Percentiles rank a stretch among this genome's conserved stretches.
Conservation (phyloP, 108 stramenopile genomes). For the Parmales sp. region DNA sequence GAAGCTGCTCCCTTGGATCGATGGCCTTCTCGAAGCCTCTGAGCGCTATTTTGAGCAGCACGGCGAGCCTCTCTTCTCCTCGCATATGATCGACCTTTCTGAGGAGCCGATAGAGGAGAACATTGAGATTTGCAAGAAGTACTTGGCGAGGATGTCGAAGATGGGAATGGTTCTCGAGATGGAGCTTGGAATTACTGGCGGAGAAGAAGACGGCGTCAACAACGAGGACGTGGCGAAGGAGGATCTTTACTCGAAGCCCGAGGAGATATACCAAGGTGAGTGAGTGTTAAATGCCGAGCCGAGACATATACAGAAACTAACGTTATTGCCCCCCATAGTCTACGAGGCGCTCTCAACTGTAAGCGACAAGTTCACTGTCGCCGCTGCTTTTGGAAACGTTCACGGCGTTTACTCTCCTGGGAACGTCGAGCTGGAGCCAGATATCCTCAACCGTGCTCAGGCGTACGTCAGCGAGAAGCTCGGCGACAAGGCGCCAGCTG, state of each 20-base stretch:
- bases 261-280: constrained; percentile 49
- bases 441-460: constrained; percentile 70
- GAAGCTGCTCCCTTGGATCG: constrained; percentile 82
- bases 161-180: constrained; percentile 76
- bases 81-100: constrained; percentile 90
- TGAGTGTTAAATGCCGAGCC: background rate
- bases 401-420: constrained; percentile 89
- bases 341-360: constrained; percentile 56
- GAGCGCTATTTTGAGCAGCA: constrained; percentile 61
- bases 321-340: constrained; percentile 20
- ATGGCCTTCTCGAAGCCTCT: constrained; percentile 68
- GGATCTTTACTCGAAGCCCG: constrained; percentile 85
- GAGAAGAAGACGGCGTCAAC: constrained; percentile 91
- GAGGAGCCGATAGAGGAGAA: constrained; percentile 87
- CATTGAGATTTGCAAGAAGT: constrained; percentile 75
- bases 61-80: constrained; percentile 85
- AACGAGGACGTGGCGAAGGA: constrained; percentile 65
- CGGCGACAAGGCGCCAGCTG: constrained; percentile 56
- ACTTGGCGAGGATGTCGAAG: constrained; percentile 66
- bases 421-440: constrained; percentile 77
- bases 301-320: no score
- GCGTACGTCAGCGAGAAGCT: constrained; percentile 71
- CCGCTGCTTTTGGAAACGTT: constrained; percentile 88
- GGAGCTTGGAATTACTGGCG: constrained; percentile 90
- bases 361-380: constrained; percentile 72